These are phyloP conservation scores for Juglanconis juglandina DNA, from an alignment of 2,329 filamentous ascomycete genomes.

Conservation along the genomic window DNA sequence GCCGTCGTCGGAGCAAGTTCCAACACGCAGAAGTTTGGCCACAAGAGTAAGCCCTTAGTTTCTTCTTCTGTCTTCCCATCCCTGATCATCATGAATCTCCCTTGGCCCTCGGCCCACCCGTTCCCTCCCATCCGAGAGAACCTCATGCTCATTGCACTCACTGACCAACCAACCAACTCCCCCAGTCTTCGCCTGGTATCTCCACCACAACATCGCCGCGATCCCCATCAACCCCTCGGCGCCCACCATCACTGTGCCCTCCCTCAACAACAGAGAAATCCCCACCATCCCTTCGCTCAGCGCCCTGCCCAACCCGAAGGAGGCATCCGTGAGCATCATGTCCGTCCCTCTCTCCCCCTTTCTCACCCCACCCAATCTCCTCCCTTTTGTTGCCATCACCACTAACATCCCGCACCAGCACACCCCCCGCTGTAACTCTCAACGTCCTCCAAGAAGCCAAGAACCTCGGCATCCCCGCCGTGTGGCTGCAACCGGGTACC, in stretches of 20 bases:
- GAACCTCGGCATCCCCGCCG: conserved; percentile 64
- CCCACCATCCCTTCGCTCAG: conserved; percentile 63
- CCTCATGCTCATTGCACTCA: conserved; percentile 6
- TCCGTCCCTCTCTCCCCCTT: neutral
- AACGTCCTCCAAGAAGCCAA: conserved; percentile 74
- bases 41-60: conserved; percentile 62
- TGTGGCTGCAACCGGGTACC: conserved; percentile 89
- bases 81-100: no score
- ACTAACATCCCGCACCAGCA: conserved; percentile 34
- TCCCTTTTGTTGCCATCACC: neutral
- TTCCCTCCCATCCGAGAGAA: neutral
- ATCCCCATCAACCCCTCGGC: conserved; percentile 79
- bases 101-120: neutral
- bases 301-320: conserved; percentile 60
- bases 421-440: conserved; percentile 74
- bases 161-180: neutral
- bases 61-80: no score
- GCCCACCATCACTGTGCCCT: conserved; percentile 57
- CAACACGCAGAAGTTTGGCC: conserved; percentile 80
- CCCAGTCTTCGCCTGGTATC: conserved; percentile 87
- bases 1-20: conserved; percentile 89
- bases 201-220: conserved; percentile 68
- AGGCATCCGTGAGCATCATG: conserved; percentile 79
- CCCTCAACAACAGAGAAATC: conserved; percentile 44
- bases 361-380: neutral